Evolutionary conservation across 257 asterid genomes (phyloP).

Genomic region (Marsdenia floribunda): DNA sequence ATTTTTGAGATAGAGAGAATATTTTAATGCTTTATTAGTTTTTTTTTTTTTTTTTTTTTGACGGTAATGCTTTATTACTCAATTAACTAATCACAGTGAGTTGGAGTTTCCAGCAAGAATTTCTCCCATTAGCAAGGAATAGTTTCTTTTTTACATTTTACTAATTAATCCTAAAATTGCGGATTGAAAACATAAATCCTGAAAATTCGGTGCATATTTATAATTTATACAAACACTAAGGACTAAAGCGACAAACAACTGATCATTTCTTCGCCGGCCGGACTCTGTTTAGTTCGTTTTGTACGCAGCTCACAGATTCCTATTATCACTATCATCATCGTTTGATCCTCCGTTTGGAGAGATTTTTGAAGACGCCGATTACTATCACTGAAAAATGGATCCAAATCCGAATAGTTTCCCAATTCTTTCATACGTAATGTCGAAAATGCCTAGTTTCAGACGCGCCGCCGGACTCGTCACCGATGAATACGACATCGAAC

Average conservation of each 20-base stretch:
- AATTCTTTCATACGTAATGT: conserved; percentile 79
- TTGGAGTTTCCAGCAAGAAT: no score
- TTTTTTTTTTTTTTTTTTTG: no score
- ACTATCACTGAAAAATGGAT: conserved; percentile 45
- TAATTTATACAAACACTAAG: neutral
- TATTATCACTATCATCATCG: neutral
- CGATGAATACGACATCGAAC: conserved; percentile 63
- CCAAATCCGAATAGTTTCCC: conserved; percentile 80
- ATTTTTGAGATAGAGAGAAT: no score
- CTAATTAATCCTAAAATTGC: no score
- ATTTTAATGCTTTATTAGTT: no score
- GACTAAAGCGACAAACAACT: neutral
- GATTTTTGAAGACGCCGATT: neutral
- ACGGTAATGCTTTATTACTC: no score
- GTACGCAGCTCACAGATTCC: no score
- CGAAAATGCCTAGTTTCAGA: conserved; percentile 57
- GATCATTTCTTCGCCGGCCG: neutral
- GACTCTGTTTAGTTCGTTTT: neutral
- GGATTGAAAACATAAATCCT: no score
- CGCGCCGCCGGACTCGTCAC: conserved; percentile 32
- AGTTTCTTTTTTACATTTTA: no score
- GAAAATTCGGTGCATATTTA: no score
- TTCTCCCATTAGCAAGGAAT: no score
- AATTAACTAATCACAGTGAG: no score
- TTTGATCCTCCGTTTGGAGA: neutral